These are phyloP conservation scores for Cyclospora cayetanensis DNA, from an alignment of 169 alveolate genomes.

Conservation along the genomic window DNA sequence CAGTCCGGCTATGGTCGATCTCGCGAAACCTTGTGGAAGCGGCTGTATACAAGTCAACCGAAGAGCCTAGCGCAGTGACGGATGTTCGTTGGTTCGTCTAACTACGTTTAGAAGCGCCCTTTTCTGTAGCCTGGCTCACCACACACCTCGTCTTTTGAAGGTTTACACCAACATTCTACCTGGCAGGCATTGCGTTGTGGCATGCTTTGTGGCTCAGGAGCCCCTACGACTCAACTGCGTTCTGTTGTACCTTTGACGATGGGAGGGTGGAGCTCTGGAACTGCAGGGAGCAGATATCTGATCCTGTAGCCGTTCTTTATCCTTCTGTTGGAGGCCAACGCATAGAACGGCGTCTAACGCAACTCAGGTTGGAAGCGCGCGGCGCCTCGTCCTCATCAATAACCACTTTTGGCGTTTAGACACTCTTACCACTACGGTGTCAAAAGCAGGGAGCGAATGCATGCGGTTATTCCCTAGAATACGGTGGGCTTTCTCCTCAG, in stretches of 20 bases:
- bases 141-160: not conserved
- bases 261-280: slow-evolving; percentile 96
- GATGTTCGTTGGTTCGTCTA: slow-evolving; percentile 66
- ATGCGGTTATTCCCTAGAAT: too few relatives aligned
- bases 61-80: slow-evolving; percentile 4
- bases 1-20: slow-evolving; percentile 92
- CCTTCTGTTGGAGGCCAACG: slow-evolving; percentile 68
- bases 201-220: slow-evolving; percentile 84
- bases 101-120: not conserved
- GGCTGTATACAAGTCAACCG: slow-evolving; percentile 51
- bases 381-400: too few relatives aligned
- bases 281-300: slow-evolving; percentile 78
- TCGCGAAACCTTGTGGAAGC: slow-evolving; percentile 72
- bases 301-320: slow-evolving; percentile 62
- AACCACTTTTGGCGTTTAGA: too few relatives aligned
- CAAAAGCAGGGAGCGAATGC: too few relatives aligned
- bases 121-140: not conserved
- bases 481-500: slow-evolving; percentile 83
- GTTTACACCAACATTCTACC: not conserved
- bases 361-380: slow-evolving; percentile 70
- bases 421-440: too few relatives aligned
- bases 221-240: slow-evolving; percentile 85
- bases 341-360: slow-evolving; percentile 43
- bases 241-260: slow-evolving; percentile 89
- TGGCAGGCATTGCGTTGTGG: not conserved